Conservation (phyloP, 495 filamentous ascomycete genomes). For the Gamarada debralockiae region DNA sequence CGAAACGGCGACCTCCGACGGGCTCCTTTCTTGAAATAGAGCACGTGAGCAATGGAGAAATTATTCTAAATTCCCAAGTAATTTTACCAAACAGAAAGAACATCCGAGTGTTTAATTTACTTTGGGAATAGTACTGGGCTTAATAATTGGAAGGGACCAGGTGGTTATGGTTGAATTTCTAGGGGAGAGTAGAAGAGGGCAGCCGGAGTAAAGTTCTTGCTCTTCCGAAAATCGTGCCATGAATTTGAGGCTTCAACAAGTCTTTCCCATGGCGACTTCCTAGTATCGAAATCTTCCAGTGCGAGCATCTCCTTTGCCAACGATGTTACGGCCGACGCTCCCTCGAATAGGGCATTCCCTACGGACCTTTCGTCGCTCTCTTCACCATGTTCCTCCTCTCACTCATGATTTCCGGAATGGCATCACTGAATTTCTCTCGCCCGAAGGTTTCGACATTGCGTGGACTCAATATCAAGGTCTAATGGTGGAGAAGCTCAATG, state of each 20-base stretch:
- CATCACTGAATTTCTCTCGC: constrained; percentile 62
- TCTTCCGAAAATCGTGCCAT: background rate
- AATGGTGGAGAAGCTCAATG: constrained; percentile 71
- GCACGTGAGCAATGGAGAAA: too few relatives aligned
- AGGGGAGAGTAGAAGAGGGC: too few relatives aligned
- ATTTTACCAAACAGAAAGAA: too few relatives aligned
- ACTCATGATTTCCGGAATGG: constrained; percentile 54
- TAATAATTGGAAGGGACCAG: too few relatives aligned
- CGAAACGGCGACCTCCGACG: background rate
- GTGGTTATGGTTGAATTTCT: too few relatives aligned
- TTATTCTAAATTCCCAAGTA: too few relatives aligned
- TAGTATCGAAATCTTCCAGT: constrained; percentile 4
- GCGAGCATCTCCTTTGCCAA: constrained; percentile 7
- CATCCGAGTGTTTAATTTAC: too few relatives aligned
- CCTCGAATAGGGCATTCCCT: constrained; percentile 19
- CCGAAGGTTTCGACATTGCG: constrained; percentile 62
- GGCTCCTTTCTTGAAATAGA: too few relatives aligned
- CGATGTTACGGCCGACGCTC: constrained; percentile 26
- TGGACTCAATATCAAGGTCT: constrained; percentile 80
- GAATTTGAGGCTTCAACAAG: background rate
- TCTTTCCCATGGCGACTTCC: background rate
- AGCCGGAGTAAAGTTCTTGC: too few relatives aligned
- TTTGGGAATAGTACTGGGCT: too few relatives aligned
- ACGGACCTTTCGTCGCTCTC: constrained; percentile 25
- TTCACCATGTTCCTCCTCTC: constrained; percentile 59